A percentile compares a stretch with the other conserved stretches of the same genome.
These are phyloP conservation scores for Solioccasus polychromus DNA, from an alignment of 768 basidiomycete genomes.

Conservation along the genomic window DNA sequence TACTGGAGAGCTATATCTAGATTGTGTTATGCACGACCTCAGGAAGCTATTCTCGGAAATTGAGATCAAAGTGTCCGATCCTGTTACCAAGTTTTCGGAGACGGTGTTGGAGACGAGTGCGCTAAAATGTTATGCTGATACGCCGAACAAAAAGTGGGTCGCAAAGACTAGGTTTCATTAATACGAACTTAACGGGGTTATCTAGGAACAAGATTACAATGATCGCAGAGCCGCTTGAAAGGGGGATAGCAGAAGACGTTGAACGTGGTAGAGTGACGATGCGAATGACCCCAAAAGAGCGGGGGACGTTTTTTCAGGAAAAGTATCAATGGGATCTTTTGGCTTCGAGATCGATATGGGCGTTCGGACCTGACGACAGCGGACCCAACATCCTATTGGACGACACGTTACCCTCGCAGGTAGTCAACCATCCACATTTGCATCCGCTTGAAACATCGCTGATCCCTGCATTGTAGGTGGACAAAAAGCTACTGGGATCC, in stretches of 20 bases:
- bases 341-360: slow-evolving; percentile 98
- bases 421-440: slow-evolving; percentile 27
- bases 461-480: slow-evolving; percentile 55
- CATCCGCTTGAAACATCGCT: neutral
- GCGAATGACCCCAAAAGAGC: slow-evolving; percentile 92
- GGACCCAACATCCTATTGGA: slow-evolving; percentile 93
- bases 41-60: slow-evolving; percentile 92
- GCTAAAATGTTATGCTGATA: slow-evolving; percentile 97
- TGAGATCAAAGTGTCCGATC: slow-evolving; percentile 99
- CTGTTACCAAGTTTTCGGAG: slow-evolving; percentile 97
- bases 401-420: slow-evolving; percentile 94
- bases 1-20: slow-evolving; percentile 95
- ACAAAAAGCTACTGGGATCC: slow-evolving; percentile 86
- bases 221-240: slow-evolving; percentile 97
- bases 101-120: slow-evolving; percentile 98
- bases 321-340: slow-evolving; percentile 98
- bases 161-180: neutral
- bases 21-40: slow-evolving; percentile 96
- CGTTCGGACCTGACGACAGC: slow-evolving; percentile 95
- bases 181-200: slow-evolving; percentile 8
- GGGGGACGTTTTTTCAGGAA: slow-evolving; percentile 94
- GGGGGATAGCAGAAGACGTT: slow-evolving; percentile 94
- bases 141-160: slow-evolving; percentile 95
- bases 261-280: slow-evolving; percentile 91
- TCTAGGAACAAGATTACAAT: slow-evolving; percentile 94